A percentile compares a stretch with the other conserved stretches of the same genome.
Evolutionary conservation across 495 filamentous ascomycete species (phyloP).

Genomic region (Entonaema liquescens): DNA sequence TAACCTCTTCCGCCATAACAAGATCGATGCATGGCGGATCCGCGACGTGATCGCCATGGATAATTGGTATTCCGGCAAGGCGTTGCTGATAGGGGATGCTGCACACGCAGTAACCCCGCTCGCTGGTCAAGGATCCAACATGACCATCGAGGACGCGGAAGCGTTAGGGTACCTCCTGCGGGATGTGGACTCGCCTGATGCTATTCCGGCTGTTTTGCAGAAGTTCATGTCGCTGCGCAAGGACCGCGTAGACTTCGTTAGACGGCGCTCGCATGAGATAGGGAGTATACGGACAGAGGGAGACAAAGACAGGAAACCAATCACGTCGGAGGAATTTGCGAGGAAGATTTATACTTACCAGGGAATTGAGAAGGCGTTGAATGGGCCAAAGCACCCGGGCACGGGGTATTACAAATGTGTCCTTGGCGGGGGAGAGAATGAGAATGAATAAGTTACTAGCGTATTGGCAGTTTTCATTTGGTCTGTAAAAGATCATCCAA

Average conservation of each 20-base stretch:
- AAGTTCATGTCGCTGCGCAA: constrained; percentile 38
- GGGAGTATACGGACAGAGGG: constrained; percentile 24
- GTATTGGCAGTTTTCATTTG: too few species aligned
- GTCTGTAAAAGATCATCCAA: too few species aligned
- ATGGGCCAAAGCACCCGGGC: not conserved
- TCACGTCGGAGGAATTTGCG: constrained; percentile 28
- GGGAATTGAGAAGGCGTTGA: constrained; percentile 33
- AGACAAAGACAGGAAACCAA: constrained; percentile 30
- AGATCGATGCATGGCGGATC: constrained; percentile 43
- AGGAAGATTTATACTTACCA: constrained; percentile 32
- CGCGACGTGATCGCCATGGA: constrained; percentile 38
- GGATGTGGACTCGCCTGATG: constrained; percentile 32
- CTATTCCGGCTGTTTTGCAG: constrained; percentile 12
- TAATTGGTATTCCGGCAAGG: constrained; percentile 51
- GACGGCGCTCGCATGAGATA: constrained; percentile 30
- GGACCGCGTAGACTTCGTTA: constrained; percentile 37
- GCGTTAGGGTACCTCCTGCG: constrained; percentile 39
- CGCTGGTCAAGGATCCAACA: constrained; percentile 40
- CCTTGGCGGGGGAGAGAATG: too few species aligned
- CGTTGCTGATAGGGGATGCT: constrained; percentile 59
- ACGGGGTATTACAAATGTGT: too few species aligned
- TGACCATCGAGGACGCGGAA: constrained; percentile 46
- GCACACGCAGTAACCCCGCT: constrained; percentile 50
- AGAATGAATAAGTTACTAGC: too few species aligned
- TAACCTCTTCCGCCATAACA: constrained; percentile 40